These are phyloP conservation scores for Diaporthe nobilis DNA, from an alignment of 2,329 filamentous ascomycete genomes.

Conservation along the genomic window DNA sequence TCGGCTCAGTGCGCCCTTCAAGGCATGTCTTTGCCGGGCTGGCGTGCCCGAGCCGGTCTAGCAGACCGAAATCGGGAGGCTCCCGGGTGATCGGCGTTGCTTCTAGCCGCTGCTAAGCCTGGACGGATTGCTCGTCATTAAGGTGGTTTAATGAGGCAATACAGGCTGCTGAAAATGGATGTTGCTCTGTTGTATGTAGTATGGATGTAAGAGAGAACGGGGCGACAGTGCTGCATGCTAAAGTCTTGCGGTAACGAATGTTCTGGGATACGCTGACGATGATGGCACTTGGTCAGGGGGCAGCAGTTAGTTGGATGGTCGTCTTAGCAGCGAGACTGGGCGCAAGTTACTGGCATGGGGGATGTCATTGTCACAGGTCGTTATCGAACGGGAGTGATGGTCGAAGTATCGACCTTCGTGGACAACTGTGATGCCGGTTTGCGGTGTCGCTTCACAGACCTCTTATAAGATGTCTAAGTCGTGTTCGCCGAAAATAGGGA, in stretches of 20 bases:
- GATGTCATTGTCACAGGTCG: neutral
- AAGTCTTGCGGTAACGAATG: neutral
- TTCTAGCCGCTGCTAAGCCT: neutral
- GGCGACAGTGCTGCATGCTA: neutral
- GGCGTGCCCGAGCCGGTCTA: conserved; percentile 7
- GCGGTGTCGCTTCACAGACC: neutral
- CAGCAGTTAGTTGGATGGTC: neutral
- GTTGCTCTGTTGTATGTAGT: too few species aligned
- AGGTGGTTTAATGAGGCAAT: neutral
- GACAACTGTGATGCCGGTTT: neutral
- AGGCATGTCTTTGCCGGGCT: conserved; percentile 12
- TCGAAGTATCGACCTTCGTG: neutral
- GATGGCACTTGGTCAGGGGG: neutral
- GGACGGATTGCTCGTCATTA: neutral
- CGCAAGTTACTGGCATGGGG: neutral
- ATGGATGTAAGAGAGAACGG: neutral
- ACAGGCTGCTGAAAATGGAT: too few species aligned
- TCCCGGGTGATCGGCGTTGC: conserved; percentile 6
- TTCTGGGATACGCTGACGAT: neutral
- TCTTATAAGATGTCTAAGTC: neutral
- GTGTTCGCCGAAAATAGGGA: neutral
- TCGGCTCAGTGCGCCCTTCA: conserved; percentile 15
- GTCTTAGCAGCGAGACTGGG: neutral
- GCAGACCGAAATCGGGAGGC: conserved; percentile 26
- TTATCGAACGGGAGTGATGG: too few species aligned